Evolutionary conservation across 2,329 filamentous ascomycete genomes (phyloP), one percentile per base, ranked within the genome.

Genomic region (Aspergillus nomiae): DNA sequence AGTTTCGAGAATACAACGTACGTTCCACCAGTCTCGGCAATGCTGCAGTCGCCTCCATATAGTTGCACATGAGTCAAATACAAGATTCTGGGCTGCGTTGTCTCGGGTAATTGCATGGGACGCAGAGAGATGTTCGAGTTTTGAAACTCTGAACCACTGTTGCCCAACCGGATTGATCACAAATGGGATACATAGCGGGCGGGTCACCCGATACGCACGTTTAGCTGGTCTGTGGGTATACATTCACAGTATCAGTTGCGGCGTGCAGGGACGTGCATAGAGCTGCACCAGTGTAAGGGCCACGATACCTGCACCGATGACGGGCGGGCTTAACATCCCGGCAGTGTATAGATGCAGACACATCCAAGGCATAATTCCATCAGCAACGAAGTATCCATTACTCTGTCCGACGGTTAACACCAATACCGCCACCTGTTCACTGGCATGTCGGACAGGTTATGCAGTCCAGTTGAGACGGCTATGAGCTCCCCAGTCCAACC

Each of bases 101-200:
- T 63, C 61, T 63, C 61, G 61, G 61, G 61, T 60, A 63, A 57
- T 56, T 63, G 58, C 61, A 63, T 55, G 54, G 16, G 32, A 28
- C 26, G 53, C n/a, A 59, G 46, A 14, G 30, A 55, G 53, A 51
- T 32, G 43, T 45, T 59, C 61, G 57, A 59, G 48, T 58, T 36
- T 28, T 56, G 34, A 53, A 63, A 54, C 28, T 21, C 21, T 24
- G 51, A 38, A 14, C 21, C 16, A 32, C n/a, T 6, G 43, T 24
- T 55, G 43, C 28, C 57, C 51, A 63, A 56, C 61, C 41, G 16
- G 57, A 56, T 51, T 51, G 32, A 21, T 36, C 32, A 50, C 36
- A 38, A 28, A 30, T 28, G 14, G 38, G 21, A 36, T 36, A 54
- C 41, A 56, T 56, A 43, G 28, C 36, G 43, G 41, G 48, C 24